These are phyloP conservation scores for Paspalum vaginatum DNA, from an alignment of 176 grass and related monocot species.

Conservation along the genomic window DNA sequence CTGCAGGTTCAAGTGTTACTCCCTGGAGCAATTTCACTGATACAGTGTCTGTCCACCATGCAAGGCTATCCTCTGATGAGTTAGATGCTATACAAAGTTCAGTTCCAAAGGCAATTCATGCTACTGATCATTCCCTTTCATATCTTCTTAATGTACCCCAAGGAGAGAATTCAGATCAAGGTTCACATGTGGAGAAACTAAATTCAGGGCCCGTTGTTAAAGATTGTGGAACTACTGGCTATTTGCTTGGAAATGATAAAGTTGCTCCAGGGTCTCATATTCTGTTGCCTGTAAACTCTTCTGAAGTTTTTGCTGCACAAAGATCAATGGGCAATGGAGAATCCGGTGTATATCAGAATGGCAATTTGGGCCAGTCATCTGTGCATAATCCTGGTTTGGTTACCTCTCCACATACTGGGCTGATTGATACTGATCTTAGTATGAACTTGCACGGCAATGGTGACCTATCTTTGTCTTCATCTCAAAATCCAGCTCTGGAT, in stretches of 20 bases:
- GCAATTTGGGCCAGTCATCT: conserved; percentile 36
- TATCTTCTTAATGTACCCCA: conserved; percentile 39
- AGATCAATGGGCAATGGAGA: conserved; percentile 23
- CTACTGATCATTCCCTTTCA: conserved; percentile 43
- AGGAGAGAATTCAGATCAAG: conserved; percentile 32
- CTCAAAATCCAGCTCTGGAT: conserved; percentile 31
- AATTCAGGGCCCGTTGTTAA: conserved; percentile 25
- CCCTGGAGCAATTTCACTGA: conserved; percentile 25
- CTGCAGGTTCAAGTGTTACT: conserved; percentile 28
- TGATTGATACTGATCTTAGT: conserved; percentile 27
- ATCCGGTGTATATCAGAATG: conserved; percentile 21
- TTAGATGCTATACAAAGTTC: conserved; percentile 63
- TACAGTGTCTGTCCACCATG: conserved; percentile 13
- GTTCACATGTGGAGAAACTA: conserved; percentile 25
- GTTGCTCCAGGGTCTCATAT: conserved; percentile 27
- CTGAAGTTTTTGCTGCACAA: conserved; percentile 30
- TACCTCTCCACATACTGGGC: conserved; percentile 29
- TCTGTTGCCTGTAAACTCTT: conserved; percentile 42
- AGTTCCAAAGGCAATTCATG: conserved; percentile 27
- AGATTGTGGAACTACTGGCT: conserved; percentile 39
- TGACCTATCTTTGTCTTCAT: conserved; percentile 22
- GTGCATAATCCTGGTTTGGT: conserved; percentile 31
- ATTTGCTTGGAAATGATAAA: conserved; percentile 20
- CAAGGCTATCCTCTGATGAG: conserved; percentile 53
- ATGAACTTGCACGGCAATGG: conserved; percentile 25